phyloP scores from a whole-genome alignment of 805 yeast species.

The Yamadazyma philogaea region DNA sequence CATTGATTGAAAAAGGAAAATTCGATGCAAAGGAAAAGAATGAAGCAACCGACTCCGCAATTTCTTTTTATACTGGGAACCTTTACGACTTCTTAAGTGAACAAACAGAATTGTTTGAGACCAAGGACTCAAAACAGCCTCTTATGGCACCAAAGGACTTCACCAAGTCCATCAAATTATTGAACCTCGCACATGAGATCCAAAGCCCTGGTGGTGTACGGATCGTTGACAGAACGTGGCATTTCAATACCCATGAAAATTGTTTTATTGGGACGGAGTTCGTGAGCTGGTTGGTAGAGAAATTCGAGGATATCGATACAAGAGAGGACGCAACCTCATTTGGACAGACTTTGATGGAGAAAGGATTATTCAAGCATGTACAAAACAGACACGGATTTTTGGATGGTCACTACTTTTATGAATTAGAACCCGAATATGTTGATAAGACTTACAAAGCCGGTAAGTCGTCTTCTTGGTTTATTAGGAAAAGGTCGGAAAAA shows the following conservation, averaged over 20 bases:
- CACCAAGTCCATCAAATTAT: conserved; percentile 47
- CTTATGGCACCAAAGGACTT: conserved; percentile 38
- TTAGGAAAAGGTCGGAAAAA: conserved; percentile 20
- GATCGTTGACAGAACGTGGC: conserved; percentile 86
- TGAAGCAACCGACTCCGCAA: conserved; percentile 63
- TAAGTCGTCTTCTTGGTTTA: conserved; percentile 28
- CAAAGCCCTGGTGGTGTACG: conserved; percentile 65
- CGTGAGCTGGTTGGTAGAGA: conserved; percentile 80
- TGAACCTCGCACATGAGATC: conserved; percentile 58
- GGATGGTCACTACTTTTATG: conserved; percentile 92
- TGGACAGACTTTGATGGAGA: conserved; percentile 75
- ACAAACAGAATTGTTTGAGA: conserved; percentile 42
- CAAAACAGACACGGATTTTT: conserved; percentile 77
- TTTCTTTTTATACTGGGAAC: conserved; percentile 84
- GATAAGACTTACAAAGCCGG: conserved; percentile 25
- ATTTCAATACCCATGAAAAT: conserved; percentile 69
- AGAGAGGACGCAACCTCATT: conserved; percentile 79
- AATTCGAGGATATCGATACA: conserved; percentile 73
- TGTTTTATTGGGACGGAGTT: conserved; percentile 85
- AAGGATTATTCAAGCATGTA: conserved; percentile 75
- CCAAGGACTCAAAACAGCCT: conserved; percentile 32
- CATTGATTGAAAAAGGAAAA: conserved; percentile 57
- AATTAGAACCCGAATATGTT: conserved; percentile 54
- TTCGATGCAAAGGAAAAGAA: conserved; percentile 29
- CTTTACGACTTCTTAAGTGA: conserved; percentile 59